Base-by-base conservation (phyloP, 192 early-diverging fungal genomes). In the Spinellus fusiger region DNA sequence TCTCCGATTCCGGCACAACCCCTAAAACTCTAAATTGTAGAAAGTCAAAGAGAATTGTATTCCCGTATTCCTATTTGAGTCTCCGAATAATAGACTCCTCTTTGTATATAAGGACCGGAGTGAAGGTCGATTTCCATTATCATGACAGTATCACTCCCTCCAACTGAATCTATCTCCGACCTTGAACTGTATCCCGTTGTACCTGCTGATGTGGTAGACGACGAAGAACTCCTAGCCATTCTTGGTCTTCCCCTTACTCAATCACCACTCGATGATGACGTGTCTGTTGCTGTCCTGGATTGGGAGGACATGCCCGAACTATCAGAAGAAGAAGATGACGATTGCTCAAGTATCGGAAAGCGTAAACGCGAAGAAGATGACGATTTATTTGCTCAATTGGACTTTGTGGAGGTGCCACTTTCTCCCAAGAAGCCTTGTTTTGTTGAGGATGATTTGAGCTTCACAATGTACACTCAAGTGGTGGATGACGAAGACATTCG, bases 291-390 rank as follows among this genome's bases (percentile, higher is more conserved):
- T 33, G 55, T 49, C 22, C 47, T 58, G 12, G 56, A 65, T 33
- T 56, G 64, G 55, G 64, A 58, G 20, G 64, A 65, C 55, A 58
- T 65, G 56, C 55, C 54, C 35, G 64, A 65, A 50, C n/a, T 58
- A 49, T 51, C 47, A 4, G 63, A 65, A 27, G 46, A 40, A 15
- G 64, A 65, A 28, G 56, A 50, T 20, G 64, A 65, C 25, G 58
- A 60, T 16, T 31, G 28, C n/a, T 18, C 48, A 31, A 51, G 32
- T 61, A 15, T 61, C 18, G 26, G 47, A n/a, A 50, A 61, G 34
- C 31, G 49, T 26, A 61, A 35, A 16, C 20, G 49, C 22, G 18
- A 52, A 15, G 56, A 59, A 7, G 57, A 61, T 34, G 65, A 67
- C 5, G 51, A 67, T 60, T 25, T 60, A 8, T 54, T 67, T 44